These are phyloP conservation scores for Paradendryphiella salina DNA, from an alignment of 2,329 filamentous ascomycete genomes.

Conservation along the genomic window DNA sequence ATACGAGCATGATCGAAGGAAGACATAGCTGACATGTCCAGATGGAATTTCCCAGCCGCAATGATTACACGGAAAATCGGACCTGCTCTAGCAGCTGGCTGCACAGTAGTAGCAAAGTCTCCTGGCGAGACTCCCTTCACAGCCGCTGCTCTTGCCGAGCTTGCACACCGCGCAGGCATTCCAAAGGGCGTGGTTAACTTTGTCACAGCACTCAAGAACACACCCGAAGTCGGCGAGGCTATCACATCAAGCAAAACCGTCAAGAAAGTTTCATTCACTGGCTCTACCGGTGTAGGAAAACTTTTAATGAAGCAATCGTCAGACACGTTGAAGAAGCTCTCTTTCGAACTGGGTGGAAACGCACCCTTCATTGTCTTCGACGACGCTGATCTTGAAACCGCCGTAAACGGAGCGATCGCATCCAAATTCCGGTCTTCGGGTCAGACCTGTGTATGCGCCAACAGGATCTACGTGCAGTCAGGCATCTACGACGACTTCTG, in stretches of 20 bases:
- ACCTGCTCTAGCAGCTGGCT: slow-evolving; percentile 85
- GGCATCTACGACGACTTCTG: slow-evolving; percentile 78
- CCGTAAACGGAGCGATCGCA: slow-evolving; percentile 78
- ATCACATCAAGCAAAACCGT: slow-evolving; percentile 77
- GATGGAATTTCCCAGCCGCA: slow-evolving; percentile 74
- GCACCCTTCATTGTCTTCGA: slow-evolving; percentile 97
- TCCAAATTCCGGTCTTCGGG: slow-evolving; percentile 94
- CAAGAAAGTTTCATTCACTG: slow-evolving; percentile 93
- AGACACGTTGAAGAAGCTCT: slow-evolving; percentile 80
- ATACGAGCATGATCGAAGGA: not conserved
- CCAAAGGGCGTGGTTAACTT: slow-evolving; percentile 91
- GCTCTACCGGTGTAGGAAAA: slow-evolving; percentile 66
- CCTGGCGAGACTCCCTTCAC: slow-evolving; percentile 93
- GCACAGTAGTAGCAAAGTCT: slow-evolving; percentile 89
- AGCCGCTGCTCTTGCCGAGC: slow-evolving; percentile 81
- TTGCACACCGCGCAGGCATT: slow-evolving; percentile 83
- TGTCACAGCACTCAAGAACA: slow-evolving; percentile 78
- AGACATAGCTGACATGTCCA: slow-evolving; percentile 26
- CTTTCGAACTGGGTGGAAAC: slow-evolving; percentile 92
- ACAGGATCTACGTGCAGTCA: slow-evolving; percentile 77
- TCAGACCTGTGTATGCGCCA: slow-evolving; percentile 85
- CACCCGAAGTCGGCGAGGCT: slow-evolving; percentile 72
- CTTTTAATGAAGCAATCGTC: slow-evolving; percentile 91
- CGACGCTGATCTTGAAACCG: slow-evolving; percentile 84
- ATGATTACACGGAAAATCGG: slow-evolving; percentile 58